A percentile compares a stretch with the other conserved stretches of the same genome.
Conservation (phyloP, 2,329 filamentous ascomycete genomes). For the Pezicula radicicola region DNA sequence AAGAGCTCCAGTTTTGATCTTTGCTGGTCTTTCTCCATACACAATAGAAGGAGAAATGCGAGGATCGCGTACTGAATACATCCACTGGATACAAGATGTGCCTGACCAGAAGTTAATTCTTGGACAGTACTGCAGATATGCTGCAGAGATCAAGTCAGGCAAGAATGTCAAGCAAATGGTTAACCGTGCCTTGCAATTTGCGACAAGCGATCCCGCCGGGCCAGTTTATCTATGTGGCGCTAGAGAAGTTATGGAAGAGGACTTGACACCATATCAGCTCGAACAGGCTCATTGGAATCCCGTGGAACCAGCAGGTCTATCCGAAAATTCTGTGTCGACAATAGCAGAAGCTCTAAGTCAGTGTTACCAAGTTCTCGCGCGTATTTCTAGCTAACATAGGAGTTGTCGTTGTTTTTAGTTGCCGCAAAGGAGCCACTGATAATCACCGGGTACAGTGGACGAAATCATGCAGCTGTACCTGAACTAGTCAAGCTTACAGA, state of each 20-base stretch:
- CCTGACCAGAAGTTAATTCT: conserved; percentile 74
- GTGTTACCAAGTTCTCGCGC: too few species aligned
- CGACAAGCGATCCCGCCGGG: conserved; percentile 64
- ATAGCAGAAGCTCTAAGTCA: conserved; percentile 53
- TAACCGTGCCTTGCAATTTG: conserved; percentile 69
- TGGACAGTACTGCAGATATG: conserved; percentile 69
- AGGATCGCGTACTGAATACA: conserved; percentile 70
- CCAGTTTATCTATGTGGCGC: conserved; percentile 67
- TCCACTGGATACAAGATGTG: conserved; percentile 77
- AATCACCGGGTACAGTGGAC: conserved; percentile 68
- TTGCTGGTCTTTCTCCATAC: conserved; percentile 70
- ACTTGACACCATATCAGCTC: conserved; percentile 57
- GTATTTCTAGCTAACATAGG: too few species aligned
- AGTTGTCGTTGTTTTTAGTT: conserved; percentile 24
- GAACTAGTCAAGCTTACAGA: conserved; percentile 67
- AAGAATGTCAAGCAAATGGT: conserved; percentile 75
- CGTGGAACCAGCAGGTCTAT: conserved; percentile 55
- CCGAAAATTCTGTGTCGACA: conserved; percentile 46
- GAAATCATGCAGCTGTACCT: conserved; percentile 60
- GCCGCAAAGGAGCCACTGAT: conserved; percentile 64
- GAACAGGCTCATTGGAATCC: conserved; percentile 59
- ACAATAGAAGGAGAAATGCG: conserved; percentile 70
- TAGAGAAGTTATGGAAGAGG: conserved; percentile 69
- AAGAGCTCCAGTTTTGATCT: conserved; percentile 66
- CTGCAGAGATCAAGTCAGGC: conserved; percentile 67